Evolutionary conservation across 257 asterid species (phyloP).

Genomic region (Solanum sitiens): DNA sequence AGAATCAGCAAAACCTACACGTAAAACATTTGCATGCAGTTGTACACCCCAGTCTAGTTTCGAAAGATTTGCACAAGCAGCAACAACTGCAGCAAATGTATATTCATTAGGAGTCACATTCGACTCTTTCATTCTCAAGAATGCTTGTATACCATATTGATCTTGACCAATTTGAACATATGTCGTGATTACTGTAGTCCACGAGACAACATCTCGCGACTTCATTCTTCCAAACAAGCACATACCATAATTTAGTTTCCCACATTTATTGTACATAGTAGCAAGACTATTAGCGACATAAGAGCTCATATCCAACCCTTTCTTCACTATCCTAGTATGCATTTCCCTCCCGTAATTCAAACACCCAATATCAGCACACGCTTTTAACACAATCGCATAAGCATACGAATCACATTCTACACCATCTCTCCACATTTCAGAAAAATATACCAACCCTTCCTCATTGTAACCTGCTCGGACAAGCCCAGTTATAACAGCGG

Average conservation of each 20-base stretch:
- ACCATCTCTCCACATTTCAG: slow-evolving; percentile 63
- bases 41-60: slow-evolving; percentile 69
- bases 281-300: slow-evolving; percentile 75
- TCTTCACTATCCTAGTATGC: slow-evolving; percentile 56
- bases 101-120: slow-evolving; percentile 56
- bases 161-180: slow-evolving; percentile 62
- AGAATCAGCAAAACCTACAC: slow-evolving; percentile 36
- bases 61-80: slow-evolving; percentile 56
- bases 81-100: slow-evolving; percentile 69
- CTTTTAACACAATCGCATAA: slow-evolving; percentile 76
- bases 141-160: slow-evolving; percentile 39
- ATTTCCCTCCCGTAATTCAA: slow-evolving; percentile 62
- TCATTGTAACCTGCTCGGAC: slow-evolving; percentile 53
- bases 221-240: slow-evolving; percentile 51
- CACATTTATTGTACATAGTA: slow-evolving; percentile 83
- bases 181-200: slow-evolving; percentile 63
- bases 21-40: slow-evolving; percentile 58
- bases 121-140: slow-evolving; percentile 50
- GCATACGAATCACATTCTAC: slow-evolving; percentile 61
- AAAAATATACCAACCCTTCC: slow-evolving; percentile 49
- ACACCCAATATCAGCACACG: slow-evolving; percentile 64
- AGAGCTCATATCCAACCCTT: slow-evolving; percentile 47
- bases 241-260: slow-evolving; percentile 44
- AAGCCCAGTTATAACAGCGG: slow-evolving; percentile 79
- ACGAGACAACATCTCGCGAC: slow-evolving; percentile 72